phyloP scores from a whole-genome alignment of 768 basidiomycete species.

The Leucocoprinus birnbaumii region DNA sequence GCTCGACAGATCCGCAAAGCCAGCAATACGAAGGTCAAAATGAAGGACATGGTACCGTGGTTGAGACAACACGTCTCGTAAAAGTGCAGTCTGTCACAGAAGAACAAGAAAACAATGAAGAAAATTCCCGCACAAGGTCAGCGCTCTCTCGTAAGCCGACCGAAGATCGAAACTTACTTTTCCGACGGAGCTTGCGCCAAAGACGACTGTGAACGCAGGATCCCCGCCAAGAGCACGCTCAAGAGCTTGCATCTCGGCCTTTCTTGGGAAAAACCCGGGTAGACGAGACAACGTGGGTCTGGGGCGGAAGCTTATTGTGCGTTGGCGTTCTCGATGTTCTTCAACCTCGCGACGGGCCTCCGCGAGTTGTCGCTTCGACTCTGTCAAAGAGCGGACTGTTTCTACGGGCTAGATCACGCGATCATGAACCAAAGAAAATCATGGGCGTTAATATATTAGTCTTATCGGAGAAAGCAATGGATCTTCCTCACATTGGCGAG shows the following conservation, averaged over 20 bases:
- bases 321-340: constrained; percentile 63
- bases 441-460: not conserved
- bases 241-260: constrained; percentile 61
- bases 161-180: constrained; percentile 45
- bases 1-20: constrained; percentile 78
- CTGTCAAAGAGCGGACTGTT: constrained; percentile 75
- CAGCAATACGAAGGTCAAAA: constrained; percentile 81
- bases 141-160: constrained; percentile 2
- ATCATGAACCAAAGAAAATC: not conserved
- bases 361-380: constrained; percentile 71
- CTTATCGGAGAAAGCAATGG: not conserved
- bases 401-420: constrained; percentile 61
- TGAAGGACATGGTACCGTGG: constrained; percentile 76
- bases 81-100: constrained; percentile 59
- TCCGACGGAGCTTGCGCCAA: constrained; percentile 79
- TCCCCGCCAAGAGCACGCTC: constrained; percentile 66
- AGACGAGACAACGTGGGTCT: constrained; percentile 79
- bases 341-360: constrained; percentile 75
- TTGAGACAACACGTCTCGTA: constrained; percentile 71
- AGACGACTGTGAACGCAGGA: constrained; percentile 77
- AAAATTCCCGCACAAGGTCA: not conserved
- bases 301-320: constrained; percentile 46
- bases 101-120: not conserved
- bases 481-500: constrained; percentile 61
- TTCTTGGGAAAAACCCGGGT: constrained; percentile 71